Percentiles rank a stretch among this genome's conserved stretches.
phyloP scores from a whole-genome alignment of 768 basidiomycete species.

The Collybia sp. region DNA sequence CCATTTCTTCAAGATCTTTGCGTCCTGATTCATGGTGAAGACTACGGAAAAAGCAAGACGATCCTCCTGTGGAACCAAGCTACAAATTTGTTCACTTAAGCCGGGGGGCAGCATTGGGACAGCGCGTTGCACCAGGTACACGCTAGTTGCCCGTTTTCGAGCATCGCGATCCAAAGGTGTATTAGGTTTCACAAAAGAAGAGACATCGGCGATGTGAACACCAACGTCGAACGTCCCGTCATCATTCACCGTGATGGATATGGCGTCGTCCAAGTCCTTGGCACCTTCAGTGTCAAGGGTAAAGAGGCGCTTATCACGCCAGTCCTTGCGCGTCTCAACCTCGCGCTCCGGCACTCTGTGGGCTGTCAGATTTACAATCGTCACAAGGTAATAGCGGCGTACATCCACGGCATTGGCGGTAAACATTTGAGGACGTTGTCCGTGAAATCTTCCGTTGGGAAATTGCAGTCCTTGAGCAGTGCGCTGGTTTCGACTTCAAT shows the following conservation, averaged over 20 bases:
- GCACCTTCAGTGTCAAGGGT: slow-evolving; percentile 90
- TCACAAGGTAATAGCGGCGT: slow-evolving; percentile 23
- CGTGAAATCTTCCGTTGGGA: slow-evolving; percentile 95
- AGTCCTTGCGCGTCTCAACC: slow-evolving; percentile 81
- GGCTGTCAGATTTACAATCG: slow-evolving; percentile 7
- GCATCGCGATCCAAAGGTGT: slow-evolving; percentile 98
- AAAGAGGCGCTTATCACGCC: slow-evolving; percentile 82
- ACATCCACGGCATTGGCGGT: slow-evolving; percentile 94
- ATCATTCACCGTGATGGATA: slow-evolving; percentile 85
- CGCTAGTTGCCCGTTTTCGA: slow-evolving; percentile 93
- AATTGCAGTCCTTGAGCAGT: slow-evolving; percentile 96
- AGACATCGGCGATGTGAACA: slow-evolving; percentile 95
- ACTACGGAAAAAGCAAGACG: slow-evolving; percentile 88
- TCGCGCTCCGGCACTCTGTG: slow-evolving; percentile 84
- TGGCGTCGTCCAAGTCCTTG: slow-evolving; percentile 92
- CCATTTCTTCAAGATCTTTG: slow-evolving; percentile 81
- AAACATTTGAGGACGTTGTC: slow-evolving; percentile 94
- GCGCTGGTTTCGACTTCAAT: slow-evolving; percentile 98
- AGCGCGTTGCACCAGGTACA: slow-evolving; percentile 92
- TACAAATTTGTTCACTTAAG: slow-evolving; percentile 92
- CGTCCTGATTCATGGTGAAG: slow-evolving; percentile 83
- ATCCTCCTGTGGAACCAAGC: slow-evolving; percentile 82
- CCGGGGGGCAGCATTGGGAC: slow-evolving; percentile 97
- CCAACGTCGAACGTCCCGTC: slow-evolving; percentile 92
- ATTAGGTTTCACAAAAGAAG: slow-evolving; percentile 91